These are phyloP conservation scores for Camillea tinctor DNA, from an alignment of 2,329 filamentous ascomycete species.

Conservation along the genomic window DNA sequence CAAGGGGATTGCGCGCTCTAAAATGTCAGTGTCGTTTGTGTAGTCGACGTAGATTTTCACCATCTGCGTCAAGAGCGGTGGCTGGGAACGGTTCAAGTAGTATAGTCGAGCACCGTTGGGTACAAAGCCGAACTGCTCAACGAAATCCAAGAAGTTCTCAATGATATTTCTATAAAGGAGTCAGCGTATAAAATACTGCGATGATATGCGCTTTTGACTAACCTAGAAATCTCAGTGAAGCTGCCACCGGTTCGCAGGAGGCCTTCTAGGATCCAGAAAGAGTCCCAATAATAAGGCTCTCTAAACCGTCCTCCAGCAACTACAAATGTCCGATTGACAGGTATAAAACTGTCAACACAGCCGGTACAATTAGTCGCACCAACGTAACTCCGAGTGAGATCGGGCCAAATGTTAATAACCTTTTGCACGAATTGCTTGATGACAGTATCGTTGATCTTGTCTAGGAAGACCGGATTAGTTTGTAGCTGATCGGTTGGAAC, in stretches of 20 bases:
- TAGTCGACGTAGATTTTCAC: slow-evolving; percentile 62
- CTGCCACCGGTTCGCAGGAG: slow-evolving; percentile 62
- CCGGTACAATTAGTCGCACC: slow-evolving; percentile 53
- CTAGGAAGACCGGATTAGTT: slow-evolving; percentile 58
- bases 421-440: slow-evolving; percentile 60
- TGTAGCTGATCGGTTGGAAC: slow-evolving; percentile 51
- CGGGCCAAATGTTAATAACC: slow-evolving; percentile 69
- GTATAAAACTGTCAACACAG: slow-evolving; percentile 65
- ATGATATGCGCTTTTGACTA: background rate
- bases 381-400: slow-evolving; percentile 60
- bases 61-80: slow-evolving; percentile 66
- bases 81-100: slow-evolving; percentile 68
- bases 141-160: slow-evolving; percentile 67
- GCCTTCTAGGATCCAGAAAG: slow-evolving; percentile 67
- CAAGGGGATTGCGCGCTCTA: slow-evolving; percentile 60
- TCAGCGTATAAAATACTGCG: background rate
- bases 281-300: slow-evolving; percentile 72
- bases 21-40: slow-evolving; percentile 60
- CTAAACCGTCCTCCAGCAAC: slow-evolving; percentile 69
- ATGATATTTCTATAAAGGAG: slow-evolving; percentile 53
- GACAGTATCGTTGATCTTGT: slow-evolving; percentile 55
- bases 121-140: slow-evolving; percentile 64
- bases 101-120: slow-evolving; percentile 68
- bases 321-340: slow-evolving; percentile 67
- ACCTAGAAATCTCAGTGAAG: slow-evolving; percentile 59